Base-by-base conservation (phyloP, 1,139 yeast species). In the Blastobotrys ciferrii region DNA sequence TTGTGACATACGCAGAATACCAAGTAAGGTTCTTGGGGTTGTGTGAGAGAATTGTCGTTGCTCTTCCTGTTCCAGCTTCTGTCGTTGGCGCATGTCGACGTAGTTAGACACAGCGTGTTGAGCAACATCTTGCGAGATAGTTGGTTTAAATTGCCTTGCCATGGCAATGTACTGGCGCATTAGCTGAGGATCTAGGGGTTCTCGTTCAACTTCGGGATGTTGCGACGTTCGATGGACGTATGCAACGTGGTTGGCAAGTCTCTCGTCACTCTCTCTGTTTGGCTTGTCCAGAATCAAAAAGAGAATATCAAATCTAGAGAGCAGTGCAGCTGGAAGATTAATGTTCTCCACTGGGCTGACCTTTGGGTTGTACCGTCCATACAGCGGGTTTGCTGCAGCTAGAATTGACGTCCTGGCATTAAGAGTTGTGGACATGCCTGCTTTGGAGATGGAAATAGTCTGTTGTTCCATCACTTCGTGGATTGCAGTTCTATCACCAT, bases 381-480 rank as follows among this genome's bases (percentile, higher is more conserved):
- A 91, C 33, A 92, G 73, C 13, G 99, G 99, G 71, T 94, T 94
- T 5, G 99, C 99, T 32, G 98, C 98, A 0, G 99, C 98, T 55
- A 94, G 71, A 53, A 94, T 87, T 1, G 98, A 89, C 0, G 98
- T 81, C 67, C 99, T 80, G 11, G 99, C 98, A 66, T 94, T 94
- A 58, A 94, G 75, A 0, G 98, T 89, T 5, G 99, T 94, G 56
- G 95, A 87, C 59, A 94, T 92, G 58, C 99, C 99, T 2, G 98
- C 99, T 68, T 94, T 94, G 42, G 98, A 87, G 53, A 94, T 94
- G 28, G 96, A 87, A 54, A 94, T 92, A 1, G 98, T 94, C 70
- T 94, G 98, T 68, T 94, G 99, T 73, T 94, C 99, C 99, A 94
- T 94, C 40, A 94, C 99, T 74, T 92, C 98, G 69, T 92, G 98